phyloP scores from a whole-genome alignment of 345 rosid species.

The Brassica incana region DNA sequence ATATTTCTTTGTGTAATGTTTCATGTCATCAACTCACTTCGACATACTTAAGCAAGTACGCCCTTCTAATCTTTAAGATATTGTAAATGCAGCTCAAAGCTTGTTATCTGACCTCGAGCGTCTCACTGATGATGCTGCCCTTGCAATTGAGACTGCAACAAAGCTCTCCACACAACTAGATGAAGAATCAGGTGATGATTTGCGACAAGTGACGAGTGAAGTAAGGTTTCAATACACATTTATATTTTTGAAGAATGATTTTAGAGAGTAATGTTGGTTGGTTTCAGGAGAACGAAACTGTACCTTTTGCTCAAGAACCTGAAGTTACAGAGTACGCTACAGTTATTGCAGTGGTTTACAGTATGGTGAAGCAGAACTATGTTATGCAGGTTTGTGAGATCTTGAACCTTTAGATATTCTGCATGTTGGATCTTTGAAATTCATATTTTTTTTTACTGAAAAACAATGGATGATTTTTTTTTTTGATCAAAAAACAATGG shows the following conservation, averaged over 20 bases:
- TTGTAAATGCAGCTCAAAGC: constrained; percentile 50
- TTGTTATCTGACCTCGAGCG: constrained; percentile 52
- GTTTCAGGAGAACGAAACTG: constrained; percentile 39
- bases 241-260: neutral
- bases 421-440: neutral
- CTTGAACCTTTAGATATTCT: neutral
- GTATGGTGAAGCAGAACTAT: constrained; percentile 74
- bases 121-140: constrained; percentile 50
- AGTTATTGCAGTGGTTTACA: constrained; percentile 61
- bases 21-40: constrained; percentile 9
- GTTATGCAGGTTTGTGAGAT: constrained; percentile 65
- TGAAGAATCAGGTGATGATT: constrained; percentile 33
- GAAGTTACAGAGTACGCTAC: constrained; percentile 52
- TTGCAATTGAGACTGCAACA: constrained; percentile 43
- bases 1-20: neutral
- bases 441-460: neutral
- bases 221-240: constrained; percentile 33
- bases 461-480: neutral
- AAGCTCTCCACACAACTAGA: constrained; percentile 28
- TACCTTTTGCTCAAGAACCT: constrained; percentile 32
- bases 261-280: neutral
- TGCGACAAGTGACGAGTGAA: constrained; percentile 40
- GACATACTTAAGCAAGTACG: neutral
- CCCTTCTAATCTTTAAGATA: neutral
- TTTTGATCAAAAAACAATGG: too few species aligned